These are phyloP conservation scores for Ganoderma resinaceum DNA, from an alignment of 1,284 basidiomycete genomes.

Conservation along the genomic window DNA sequence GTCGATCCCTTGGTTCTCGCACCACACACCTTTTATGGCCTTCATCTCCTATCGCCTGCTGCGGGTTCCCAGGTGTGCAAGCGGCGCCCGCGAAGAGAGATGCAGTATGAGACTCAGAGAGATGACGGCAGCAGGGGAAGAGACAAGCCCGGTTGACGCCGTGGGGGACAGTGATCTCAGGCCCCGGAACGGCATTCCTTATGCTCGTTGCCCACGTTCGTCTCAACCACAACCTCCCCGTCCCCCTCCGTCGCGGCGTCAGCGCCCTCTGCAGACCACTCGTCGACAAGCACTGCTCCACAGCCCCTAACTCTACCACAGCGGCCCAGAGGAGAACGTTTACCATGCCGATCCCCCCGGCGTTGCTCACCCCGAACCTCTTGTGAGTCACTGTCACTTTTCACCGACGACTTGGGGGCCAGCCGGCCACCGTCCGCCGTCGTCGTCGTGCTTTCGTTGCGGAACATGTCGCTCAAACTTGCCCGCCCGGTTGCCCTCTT, in stretches of 20 bases:
- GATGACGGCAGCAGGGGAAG: neutral
- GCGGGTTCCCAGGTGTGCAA: neutral
- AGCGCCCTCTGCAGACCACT: neutral
- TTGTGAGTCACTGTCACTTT: constrained; percentile 32
- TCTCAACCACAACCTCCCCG: constrained; percentile 3
- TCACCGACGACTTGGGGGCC: constrained; percentile 1
- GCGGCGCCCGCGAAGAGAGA: neutral
- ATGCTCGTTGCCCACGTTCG: constrained; percentile 29
- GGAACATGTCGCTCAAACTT: constrained; percentile 23
- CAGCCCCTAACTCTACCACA: constrained; percentile 1
- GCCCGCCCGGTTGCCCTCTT: constrained; percentile 18
- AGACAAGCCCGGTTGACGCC: constrained; percentile 5
- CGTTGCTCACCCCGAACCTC: constrained; percentile 35
- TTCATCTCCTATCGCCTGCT: constrained; percentile 48
- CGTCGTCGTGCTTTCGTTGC: neutral
- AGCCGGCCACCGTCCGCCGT: constrained; percentile 12
- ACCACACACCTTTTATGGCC: constrained; percentile 65
- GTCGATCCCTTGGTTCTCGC: constrained; percentile 3
- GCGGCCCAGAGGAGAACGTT: constrained; percentile 10
- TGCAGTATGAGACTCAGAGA: neutral
- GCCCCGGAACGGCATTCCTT: constrained; percentile 4
- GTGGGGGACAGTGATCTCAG: constrained; percentile 15
- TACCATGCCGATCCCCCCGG: constrained; percentile 41
- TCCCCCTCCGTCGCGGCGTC: neutral
- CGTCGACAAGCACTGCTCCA: neutral